Conservation (phyloP, 2,329 filamentous ascomycete genomes). For the Xenosphaeropsis pyriputrescens region DNA sequence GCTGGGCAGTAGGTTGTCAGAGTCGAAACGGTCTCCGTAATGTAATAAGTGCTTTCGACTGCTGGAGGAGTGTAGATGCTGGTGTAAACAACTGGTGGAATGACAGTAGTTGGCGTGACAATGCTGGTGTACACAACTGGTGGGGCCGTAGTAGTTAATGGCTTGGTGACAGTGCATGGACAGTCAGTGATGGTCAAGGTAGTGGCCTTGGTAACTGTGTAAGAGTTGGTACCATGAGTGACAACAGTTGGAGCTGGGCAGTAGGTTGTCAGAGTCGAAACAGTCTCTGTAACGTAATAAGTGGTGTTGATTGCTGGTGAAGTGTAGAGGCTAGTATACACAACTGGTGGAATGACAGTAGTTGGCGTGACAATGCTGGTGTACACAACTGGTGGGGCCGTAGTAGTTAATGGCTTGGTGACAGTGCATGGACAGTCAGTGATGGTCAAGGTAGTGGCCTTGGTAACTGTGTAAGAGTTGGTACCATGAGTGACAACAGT, state of each 20-base stretch:
- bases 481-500: constrained; percentile 48
- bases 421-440: constrained; percentile 1
- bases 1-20: constrained; percentile 15
- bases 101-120: no score
- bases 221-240: constrained; percentile 49
- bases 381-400: not conserved
- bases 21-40: not conserved
- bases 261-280: not conserved
- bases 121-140: not conserved
- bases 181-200: constrained; percentile 17
- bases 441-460: constrained; percentile 27
- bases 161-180: not conserved
- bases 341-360: no score
- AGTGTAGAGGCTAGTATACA: no score
- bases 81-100: no score
- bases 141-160: not conserved
- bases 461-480: constrained; percentile 55
- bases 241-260: constrained; percentile 37
- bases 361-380: not conserved
- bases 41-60: not conserved
- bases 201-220: constrained; percentile 47
- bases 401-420: not conserved
- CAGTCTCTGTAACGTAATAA: not conserved
- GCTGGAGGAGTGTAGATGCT: not conserved
- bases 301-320: not conserved